Conservation (phyloP, 129 eudicot genomes). For the Glebionis coronaria region DNA sequence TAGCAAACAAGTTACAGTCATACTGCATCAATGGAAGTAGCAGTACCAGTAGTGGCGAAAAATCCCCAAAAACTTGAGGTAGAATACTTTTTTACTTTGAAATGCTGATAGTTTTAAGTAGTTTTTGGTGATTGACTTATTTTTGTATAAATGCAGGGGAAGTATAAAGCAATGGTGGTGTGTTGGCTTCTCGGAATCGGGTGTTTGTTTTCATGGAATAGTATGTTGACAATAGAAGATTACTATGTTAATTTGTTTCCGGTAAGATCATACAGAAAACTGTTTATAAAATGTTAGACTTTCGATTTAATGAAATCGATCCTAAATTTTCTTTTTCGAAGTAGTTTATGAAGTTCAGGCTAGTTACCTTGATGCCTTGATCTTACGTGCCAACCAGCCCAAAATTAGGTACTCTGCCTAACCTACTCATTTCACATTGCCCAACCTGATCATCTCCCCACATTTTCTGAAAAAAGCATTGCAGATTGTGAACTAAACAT, state of each 20-base stretch:
- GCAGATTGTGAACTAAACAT: neutral
- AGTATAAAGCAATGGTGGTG: conserved; percentile 35
- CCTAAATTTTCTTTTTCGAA: neutral
- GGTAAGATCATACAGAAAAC: conserved; percentile 24
- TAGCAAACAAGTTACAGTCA: too few species aligned
- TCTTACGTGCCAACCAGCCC: too few species aligned
- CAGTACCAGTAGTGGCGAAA: too few species aligned
- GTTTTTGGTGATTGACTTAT: too few species aligned
- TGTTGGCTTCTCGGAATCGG: conserved; percentile 73
- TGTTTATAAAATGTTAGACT: neutral
- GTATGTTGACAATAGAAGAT: conserved; percentile 60
- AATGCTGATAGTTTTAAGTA: too few species aligned
- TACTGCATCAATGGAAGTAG: too few species aligned
- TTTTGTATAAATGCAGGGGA: conserved; percentile 39
- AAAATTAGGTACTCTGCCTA: too few species aligned
- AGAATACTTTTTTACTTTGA: too few species aligned
- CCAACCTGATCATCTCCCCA: too few species aligned
- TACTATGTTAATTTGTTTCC: conserved; percentile 47
- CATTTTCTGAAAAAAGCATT: neutral
- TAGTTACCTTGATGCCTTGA: neutral
- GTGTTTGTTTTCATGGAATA: conserved; percentile 58
- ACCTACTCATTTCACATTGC: too few species aligned
- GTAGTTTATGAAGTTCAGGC: neutral
- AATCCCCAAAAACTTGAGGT: too few species aligned
- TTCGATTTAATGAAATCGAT: neutral